Percentiles rank a stretch among this genome's conserved stretches.
These are phyloP conservation scores for Dothistroma pini DNA, from an alignment of 2,329 filamentous ascomycete species.

Conservation along the genomic window DNA sequence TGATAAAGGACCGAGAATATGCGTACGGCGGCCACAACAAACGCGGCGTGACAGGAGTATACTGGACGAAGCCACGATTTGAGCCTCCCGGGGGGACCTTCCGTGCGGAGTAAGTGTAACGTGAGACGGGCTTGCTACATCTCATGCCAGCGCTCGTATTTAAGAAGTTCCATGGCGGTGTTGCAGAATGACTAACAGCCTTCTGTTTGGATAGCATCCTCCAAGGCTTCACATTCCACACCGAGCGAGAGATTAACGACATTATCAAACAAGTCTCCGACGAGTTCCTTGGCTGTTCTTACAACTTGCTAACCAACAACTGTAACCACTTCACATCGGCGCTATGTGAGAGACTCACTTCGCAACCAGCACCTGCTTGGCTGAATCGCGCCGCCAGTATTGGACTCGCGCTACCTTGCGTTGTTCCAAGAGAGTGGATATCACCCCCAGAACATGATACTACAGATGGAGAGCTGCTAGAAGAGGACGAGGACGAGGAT, in stretches of 20 bases:
- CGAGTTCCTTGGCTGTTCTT: slow-evolving; percentile 69
- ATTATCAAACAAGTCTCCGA: slow-evolving; percentile 66
- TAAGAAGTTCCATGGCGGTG: too few relatives aligned
- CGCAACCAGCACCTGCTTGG: slow-evolving; percentile 67
- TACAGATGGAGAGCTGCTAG: slow-evolving; percentile 65
- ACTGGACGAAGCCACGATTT: slow-evolving; percentile 68
- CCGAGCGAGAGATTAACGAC: slow-evolving; percentile 64
- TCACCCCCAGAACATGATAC: slow-evolving; percentile 72
- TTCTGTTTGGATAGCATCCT: slow-evolving; percentile 54
- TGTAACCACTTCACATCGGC: slow-evolving; percentile 86
- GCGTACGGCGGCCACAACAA: slow-evolving; percentile 79
- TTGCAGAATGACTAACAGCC: too few relatives aligned
- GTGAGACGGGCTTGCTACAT: too few relatives aligned
- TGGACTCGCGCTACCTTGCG: slow-evolving; percentile 73
- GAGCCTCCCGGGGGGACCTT: slow-evolving; percentile 77
- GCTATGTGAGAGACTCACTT: slow-evolving; percentile 69
- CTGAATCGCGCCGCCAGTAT: slow-evolving; percentile 82
- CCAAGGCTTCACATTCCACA: slow-evolving; percentile 72
- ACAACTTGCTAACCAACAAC: slow-evolving; percentile 79
- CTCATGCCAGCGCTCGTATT: too few relatives aligned
- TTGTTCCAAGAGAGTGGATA: slow-evolving; percentile 80
- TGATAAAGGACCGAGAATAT: slow-evolving; percentile 76
- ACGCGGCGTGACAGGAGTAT: slow-evolving; percentile 69
- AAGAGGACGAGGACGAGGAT: slow-evolving; percentile 58
- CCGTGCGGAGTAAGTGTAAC: slow-evolving; percentile 43